Percentiles rank a stretch among this genome's conserved stretches.
phyloP scores from a whole-genome alignment of 352 stramenopile genomes.

The Aphanomyces stellatus region DNA sequence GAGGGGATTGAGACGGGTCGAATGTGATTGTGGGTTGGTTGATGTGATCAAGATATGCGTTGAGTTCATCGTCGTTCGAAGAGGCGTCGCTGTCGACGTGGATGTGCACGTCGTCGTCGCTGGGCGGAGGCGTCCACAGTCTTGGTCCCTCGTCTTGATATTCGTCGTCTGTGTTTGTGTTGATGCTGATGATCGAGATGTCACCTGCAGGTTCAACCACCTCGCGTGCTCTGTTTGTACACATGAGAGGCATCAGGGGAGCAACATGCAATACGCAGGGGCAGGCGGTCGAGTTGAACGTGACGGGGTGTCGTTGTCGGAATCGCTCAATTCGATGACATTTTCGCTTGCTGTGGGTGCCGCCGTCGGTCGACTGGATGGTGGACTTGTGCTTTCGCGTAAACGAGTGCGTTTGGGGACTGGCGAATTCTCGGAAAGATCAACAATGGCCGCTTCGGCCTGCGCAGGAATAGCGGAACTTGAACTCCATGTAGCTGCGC shows the following conservation, averaged over 20 bases:
- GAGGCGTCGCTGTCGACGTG: not conserved
- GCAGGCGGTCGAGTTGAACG: no score
- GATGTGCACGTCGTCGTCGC: not conserved
- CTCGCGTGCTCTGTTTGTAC: no score
- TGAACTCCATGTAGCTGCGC: no score
- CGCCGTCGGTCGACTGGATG: no score
- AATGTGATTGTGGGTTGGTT: not conserved
- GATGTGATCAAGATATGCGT: not conserved
- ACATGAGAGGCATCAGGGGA: no score
- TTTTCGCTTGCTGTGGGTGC: no score
- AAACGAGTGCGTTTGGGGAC: not conserved
- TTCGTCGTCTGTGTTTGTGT: constrained; percentile 8
- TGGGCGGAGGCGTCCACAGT: no score
- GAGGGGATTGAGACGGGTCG: not conserved
- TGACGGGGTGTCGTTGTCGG: no score
- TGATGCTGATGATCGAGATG: constrained; percentile 9
- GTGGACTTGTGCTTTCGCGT: not conserved
- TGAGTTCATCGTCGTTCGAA: not conserved
- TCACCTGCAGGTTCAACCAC: not conserved
- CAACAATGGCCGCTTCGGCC: not conserved
- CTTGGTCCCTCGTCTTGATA: not conserved
- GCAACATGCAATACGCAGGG: no score
- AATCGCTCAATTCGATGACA: no score
- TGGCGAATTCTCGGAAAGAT: not conserved
- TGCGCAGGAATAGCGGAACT: no score